Conservation (phyloP, 2,329 filamentous ascomycete species). For the Trichoderma sp. region DNA sequence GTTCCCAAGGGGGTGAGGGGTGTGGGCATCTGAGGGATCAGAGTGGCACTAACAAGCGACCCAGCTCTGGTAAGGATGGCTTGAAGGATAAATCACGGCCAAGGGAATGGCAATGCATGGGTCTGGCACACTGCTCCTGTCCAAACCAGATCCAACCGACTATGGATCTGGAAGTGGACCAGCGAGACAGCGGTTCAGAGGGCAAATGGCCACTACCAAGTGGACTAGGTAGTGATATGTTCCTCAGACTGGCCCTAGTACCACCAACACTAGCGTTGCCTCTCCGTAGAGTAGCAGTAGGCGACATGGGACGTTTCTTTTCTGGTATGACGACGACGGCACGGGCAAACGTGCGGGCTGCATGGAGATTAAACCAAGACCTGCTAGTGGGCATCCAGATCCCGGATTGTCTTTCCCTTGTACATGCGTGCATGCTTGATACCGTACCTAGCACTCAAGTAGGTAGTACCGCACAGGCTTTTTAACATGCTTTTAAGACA, state of each 20-base stretch:
- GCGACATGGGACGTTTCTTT: constrained; percentile 26
- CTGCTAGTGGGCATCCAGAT: constrained; percentile 22
- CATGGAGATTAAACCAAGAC: constrained; percentile 36
- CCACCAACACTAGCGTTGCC: neutral
- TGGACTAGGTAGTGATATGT: neutral
- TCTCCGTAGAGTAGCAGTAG: constrained; percentile 7
- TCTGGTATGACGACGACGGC: constrained; percentile 31
- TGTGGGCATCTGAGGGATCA: constrained; percentile 35
- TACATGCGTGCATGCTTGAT: constrained; percentile 4
- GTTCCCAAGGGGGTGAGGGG: constrained; percentile 27
- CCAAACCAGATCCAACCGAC: constrained; percentile 40
- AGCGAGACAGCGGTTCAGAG: constrained; percentile 32
- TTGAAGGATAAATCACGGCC: constrained; percentile 42
- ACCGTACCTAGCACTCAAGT: neutral
- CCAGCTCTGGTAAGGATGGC: constrained; percentile 35
- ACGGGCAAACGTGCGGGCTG: constrained; percentile 39
- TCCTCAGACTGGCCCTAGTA: neutral
- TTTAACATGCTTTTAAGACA: constrained; percentile 24
- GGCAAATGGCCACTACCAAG: constrained; percentile 14
- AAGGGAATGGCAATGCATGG: constrained; percentile 26
- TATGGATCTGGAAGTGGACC: constrained; percentile 44
- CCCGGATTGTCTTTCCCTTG: constrained; percentile 22
- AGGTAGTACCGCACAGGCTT: neutral
- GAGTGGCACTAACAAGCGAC: constrained; percentile 35
- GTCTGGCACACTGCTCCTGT: constrained; percentile 31